Base-by-base conservation (phyloP, 495 filamentous ascomycete genomes). In the Penicillium waksmanii region DNA sequence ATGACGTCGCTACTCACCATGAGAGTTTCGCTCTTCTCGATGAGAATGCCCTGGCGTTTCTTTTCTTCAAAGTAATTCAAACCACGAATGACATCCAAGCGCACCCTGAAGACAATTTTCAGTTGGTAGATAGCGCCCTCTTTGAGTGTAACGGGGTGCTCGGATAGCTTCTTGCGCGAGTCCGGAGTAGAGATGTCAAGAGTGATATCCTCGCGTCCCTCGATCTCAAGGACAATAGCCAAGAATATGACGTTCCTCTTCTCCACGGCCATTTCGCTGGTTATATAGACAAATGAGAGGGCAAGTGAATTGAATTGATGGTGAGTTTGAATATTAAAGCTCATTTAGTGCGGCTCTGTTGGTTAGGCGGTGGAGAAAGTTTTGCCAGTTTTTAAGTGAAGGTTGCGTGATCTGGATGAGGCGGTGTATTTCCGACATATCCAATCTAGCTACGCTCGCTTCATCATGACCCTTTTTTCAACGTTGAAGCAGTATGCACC, bases 161-260 rank as follows among this genome's bases (percentile, higher is more conserved):
- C 50, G 33, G 50, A 52, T 38, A 52, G 50, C 50, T 52, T 52
- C 19, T 38, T 52, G 50, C 33, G 50, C 33, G 50, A 52, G 6
- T 52, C 50, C 18, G 50, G 50, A 17, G 50, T 52, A 3, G 50
- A 52, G 2, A 52, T 13, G 19, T 52, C 50, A 8, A 52, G 50
- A 12, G 17, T 38, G 33, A 52, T 38, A 19, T 52, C 33, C 12
- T 52, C 50, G 17, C 33, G 50, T 38, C 50, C 50, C 42, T 44
- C 42, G n/a, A 44, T 44, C 42, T 44, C 42, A 17, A 44, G 42
- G 17, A 44, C 42, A 18, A 44, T 44, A 9, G 42, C n/a, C 17
- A n/a, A 17, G n/a, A n/a, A n/a, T 19, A 19, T 6, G 1, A 44
- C 13, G 17, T 44, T 44, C 17, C 42, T 44, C 17, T 19, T 44